Base-by-base conservation (phyloP, 352 stramenopile species). In the Globisporangium echinulatum region DNA sequence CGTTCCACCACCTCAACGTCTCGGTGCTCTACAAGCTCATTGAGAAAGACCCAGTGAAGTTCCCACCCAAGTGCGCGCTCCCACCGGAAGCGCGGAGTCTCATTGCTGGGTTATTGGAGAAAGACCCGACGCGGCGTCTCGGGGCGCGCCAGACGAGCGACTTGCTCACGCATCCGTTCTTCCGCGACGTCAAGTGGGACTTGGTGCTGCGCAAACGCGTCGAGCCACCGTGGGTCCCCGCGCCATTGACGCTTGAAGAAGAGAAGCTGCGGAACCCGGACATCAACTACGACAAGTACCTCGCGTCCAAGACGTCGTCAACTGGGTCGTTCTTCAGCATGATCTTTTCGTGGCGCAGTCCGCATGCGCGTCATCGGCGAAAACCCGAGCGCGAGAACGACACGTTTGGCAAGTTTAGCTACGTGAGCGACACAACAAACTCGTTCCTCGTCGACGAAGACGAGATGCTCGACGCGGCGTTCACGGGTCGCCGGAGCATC, bases 11-110 rank as follows among this genome's bases (percentile, higher is more conserved):
- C 52, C 51, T 89, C 49, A 97, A 97, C 64, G 82, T 94, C 38
- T 95, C 89, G 52, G 82, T 92, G 53, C 70, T 97, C 51, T 97
- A 97, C 72, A 89, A 96, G 62, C 70, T 95, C 8, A 97, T 97
- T 39, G 81, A 96, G 61, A 90, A 94, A 61, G 82, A 92, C 54
- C 73, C 81, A 0, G 82, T 97, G 13, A 90, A 90, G 63, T 96
- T 97, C 64, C 85, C 85, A 33, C 74, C 73, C 38, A 88, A 92
- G 59, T 82, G 77, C 57, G 70, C 72, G 40, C 79, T 92, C 38
- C 69, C 85, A 17, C 58, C 77, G 1, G 85, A 94, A 11, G 81
- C 83, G 42, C 79, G 84, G 39, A 88, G 68, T 36, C 60, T 94
- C 33, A 92, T 94, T 53, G 40, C 90, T 15, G 81, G 83, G 2